Conservation (phyloP, 768 basidiomycete genomes). For the Tulasnella sp. region DNA sequence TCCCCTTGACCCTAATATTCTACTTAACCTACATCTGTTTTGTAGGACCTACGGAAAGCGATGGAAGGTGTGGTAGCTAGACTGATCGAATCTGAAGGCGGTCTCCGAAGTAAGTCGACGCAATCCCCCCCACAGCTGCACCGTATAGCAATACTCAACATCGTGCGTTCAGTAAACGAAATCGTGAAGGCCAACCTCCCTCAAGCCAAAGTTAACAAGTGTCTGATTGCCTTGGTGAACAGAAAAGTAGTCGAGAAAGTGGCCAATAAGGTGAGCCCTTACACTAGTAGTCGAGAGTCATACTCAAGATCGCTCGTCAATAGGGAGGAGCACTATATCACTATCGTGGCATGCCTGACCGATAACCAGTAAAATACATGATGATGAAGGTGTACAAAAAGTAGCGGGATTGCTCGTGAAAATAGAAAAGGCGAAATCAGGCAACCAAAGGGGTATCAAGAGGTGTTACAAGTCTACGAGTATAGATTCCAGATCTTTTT, state of each 20-base stretch:
- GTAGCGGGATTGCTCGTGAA: too few species aligned
- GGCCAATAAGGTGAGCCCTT: conserved; percentile 5
- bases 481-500: conserved; percentile 44
- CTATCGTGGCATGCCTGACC: conserved; percentile 1
- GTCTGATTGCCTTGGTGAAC: conserved; percentile 79
- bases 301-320: not conserved
- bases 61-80: conserved; percentile 72
- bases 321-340: conserved; percentile 15
- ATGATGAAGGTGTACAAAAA: too few species aligned
- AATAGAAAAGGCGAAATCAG: not conserved
- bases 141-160: not conserved
- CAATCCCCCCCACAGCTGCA: not conserved
- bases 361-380: too few species aligned
- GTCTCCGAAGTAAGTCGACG: conserved; percentile 45
- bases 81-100: conserved; percentile 52
- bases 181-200: conserved; percentile 67
- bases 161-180: conserved; percentile 46
- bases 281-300: not conserved
- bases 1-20: conserved; percentile 10
- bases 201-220: conserved; percentile 87
- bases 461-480: not conserved
- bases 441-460: not conserved
- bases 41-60: conserved; percentile 54
- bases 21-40: conserved; percentile 1
- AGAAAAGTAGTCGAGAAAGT: conserved; percentile 70